Conservation (phyloP, 805 yeast genomes). For the Candida tallmaniae region DNA sequence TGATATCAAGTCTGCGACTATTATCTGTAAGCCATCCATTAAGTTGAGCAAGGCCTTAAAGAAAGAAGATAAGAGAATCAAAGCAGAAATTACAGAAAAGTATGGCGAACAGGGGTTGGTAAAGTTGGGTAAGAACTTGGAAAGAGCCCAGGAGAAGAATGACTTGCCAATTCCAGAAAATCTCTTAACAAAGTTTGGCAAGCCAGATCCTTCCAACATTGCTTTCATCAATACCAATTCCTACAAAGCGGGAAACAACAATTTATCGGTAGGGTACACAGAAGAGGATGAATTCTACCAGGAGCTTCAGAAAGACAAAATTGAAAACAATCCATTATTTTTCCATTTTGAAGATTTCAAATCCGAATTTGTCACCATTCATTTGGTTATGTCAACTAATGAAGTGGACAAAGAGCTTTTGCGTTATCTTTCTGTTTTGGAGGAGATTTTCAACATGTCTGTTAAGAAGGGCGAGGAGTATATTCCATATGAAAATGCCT, state of each 20-base stretch:
- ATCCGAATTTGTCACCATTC: constrained; percentile 73
- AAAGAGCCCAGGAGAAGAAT: constrained; percentile 61
- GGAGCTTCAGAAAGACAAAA: constrained; percentile 22
- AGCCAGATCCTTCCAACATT: constrained; percentile 73
- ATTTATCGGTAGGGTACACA: constrained; percentile 24
- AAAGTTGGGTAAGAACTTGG: constrained; percentile 46
- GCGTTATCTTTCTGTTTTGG: constrained; percentile 59
- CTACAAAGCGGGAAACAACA: constrained; percentile 53
- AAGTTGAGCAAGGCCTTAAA: constrained; percentile 51
- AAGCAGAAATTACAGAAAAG: constrained; percentile 44
- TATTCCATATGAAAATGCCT: constrained; percentile 72
- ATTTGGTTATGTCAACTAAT: constrained; percentile 54
- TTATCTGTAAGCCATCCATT: constrained; percentile 70
- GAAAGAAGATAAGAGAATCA: constrained; percentile 43
- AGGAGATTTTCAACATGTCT: constrained; percentile 70
- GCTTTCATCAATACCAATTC: constrained; percentile 66
- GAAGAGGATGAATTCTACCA: constrained; percentile 18
- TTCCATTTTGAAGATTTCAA: constrained; percentile 75
- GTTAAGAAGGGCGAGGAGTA: constrained; percentile 51
- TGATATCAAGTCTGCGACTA: constrained; percentile 57
- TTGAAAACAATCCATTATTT: constrained; percentile 56
- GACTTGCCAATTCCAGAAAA: constrained; percentile 73
- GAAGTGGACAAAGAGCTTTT: constrained; percentile 48
- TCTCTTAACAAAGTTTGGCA: constrained; percentile 55
- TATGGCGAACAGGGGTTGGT: constrained; percentile 60